Percentiles rank a stretch among this genome's conserved stretches.
These are phyloP conservation scores for Ustilago vetiveriae DNA, from an alignment of 1,284 basidiomycete species.

Conservation along the genomic window DNA sequence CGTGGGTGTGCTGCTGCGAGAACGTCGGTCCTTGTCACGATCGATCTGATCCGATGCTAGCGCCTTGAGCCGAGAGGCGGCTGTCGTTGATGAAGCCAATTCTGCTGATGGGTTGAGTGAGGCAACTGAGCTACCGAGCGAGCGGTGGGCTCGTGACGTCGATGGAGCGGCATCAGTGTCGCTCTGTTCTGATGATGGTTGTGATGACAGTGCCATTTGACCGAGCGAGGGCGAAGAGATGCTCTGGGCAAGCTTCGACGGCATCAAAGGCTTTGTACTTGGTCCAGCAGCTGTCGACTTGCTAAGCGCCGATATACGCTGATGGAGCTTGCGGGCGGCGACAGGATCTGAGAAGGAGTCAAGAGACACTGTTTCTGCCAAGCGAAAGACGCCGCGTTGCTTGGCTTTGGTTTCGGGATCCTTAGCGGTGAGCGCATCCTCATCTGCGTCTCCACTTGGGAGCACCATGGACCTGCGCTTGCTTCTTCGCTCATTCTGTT, in stretches of 20 bases:
- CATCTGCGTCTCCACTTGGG: conserved; percentile 1
- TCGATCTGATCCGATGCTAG: conserved; percentile 46
- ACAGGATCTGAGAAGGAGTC: conserved; percentile 47
- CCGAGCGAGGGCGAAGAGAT: conserved; percentile 29
- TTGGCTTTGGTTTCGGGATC: neutral
- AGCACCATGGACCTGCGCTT: conserved; percentile 35
- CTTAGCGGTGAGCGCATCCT: neutral
- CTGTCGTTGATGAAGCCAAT: conserved; percentile 9
- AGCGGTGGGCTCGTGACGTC: conserved; percentile 13
- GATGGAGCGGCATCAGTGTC: neutral
- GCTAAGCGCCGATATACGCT: conserved; percentile 45
- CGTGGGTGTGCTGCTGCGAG: conserved; percentile 29
- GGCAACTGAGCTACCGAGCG: conserved; percentile 18
- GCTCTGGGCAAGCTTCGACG: conserved; percentile 40
- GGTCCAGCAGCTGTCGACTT: conserved; percentile 6
- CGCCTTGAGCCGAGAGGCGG: conserved; percentile 31
- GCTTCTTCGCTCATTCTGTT: conserved; percentile 34
- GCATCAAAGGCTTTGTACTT: conserved; percentile 25
- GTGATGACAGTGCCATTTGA: conserved; percentile 2
- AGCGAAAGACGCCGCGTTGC: conserved; percentile 55
- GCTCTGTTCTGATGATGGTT: neutral
- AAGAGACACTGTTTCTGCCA: conserved; percentile 56
- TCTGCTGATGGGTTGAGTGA: conserved; percentile 27
- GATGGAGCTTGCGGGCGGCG: conserved; percentile 36
- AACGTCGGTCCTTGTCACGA: conserved; percentile 30